Percentiles rank a stretch among this genome's conserved stretches.
These are phyloP conservation scores for Colletotrichum tropicale DNA, from an alignment of 2,329 filamentous ascomycete species.

Conservation along the genomic window DNA sequence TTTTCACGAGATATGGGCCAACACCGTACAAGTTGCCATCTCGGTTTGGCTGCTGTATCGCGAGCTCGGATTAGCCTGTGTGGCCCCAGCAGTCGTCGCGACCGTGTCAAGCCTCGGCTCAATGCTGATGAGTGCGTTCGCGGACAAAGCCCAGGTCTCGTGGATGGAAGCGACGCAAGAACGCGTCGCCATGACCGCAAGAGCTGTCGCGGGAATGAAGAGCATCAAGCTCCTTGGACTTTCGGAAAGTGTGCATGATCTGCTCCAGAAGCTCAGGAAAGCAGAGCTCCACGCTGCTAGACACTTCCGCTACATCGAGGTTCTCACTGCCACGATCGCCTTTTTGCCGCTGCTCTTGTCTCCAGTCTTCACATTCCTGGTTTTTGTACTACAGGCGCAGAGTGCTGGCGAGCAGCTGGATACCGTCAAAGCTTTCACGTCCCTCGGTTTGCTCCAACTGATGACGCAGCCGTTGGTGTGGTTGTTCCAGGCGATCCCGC, in stretches of 20 bases:
- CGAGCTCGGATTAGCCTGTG: constrained; percentile 24
- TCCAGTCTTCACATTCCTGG: constrained; percentile 33
- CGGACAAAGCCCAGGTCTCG: constrained; percentile 8
- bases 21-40: constrained; percentile 43
- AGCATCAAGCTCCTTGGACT: constrained; percentile 41
- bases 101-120: not conserved
- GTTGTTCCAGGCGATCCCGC: not conserved
- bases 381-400: not conserved
- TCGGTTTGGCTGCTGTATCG: constrained; percentile 50
- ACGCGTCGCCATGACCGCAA: constrained; percentile 28
- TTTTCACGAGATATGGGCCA: constrained; percentile 46
- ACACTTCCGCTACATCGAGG: constrained; percentile 27
- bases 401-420: not conserved
- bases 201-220: constrained; percentile 38
- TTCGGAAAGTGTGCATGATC: constrained; percentile 22
- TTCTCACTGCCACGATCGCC: constrained; percentile 17
- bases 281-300: constrained; percentile 32
- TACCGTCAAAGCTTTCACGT: not conserved
- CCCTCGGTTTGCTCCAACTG: not conserved
- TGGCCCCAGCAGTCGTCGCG: constrained; percentile 33
- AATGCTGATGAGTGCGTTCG: not conserved
- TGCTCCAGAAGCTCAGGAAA: constrained; percentile 36
- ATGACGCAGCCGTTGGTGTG: not conserved
- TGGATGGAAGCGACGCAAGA: constrained; percentile 27
- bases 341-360: not conserved